Evolutionary conservation across 1,284 basidiomycete genomes (phyloP), one percentile per base, ranked within the genome.

Genomic region (Flammula alnicola): DNA sequence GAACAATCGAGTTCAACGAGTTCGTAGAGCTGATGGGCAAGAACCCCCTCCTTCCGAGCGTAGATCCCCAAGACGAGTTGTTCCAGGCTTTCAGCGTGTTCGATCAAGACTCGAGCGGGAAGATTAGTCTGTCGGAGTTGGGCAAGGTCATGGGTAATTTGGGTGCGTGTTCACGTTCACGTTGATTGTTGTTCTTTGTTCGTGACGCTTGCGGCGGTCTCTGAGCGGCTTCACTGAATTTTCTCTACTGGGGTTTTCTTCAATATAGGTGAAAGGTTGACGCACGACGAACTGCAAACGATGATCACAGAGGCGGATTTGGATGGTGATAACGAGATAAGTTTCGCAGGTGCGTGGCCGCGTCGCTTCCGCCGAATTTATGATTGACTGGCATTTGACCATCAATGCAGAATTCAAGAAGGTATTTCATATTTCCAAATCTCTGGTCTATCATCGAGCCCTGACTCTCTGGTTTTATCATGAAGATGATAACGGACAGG

Each of bases 221-320:
- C 10, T 11, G 22, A 32, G 22, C 11, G n/a, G 3, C 1, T 23
- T n/a, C 30, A 7, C 16, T 22, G n/a, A 23, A 12, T 14, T 14
- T 16, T 44, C n/a, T n/a, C n/a, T n/a, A n/a, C n/a, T n/a, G n/a
- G 10, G 38, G 47, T 27, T 42, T 5, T 47, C 45, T 23, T 36
- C 29, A 8, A 39, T 51, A 20, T 59, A 84, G 93, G 91, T 56
- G 95, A 98, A 78, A 95, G 95, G 72, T 78, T 98, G 49, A 86
- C 93, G 12, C 94, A 98, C 63, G 83, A 75, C 29, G 96, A 98
- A 75, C 93, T 98, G 54, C 91, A 95, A 61, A 94, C 97, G 76
- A 98, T 99, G 96, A 98, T 99, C 70, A 84, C 94, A 51, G 96
- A 98, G 74, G 96, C 96, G 47, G 96, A 99, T 71, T 84, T 93